Conservation (phyloP, 192 early-diverging fungal genomes). For the Jimgerdemannia flammicorona region DNA sequence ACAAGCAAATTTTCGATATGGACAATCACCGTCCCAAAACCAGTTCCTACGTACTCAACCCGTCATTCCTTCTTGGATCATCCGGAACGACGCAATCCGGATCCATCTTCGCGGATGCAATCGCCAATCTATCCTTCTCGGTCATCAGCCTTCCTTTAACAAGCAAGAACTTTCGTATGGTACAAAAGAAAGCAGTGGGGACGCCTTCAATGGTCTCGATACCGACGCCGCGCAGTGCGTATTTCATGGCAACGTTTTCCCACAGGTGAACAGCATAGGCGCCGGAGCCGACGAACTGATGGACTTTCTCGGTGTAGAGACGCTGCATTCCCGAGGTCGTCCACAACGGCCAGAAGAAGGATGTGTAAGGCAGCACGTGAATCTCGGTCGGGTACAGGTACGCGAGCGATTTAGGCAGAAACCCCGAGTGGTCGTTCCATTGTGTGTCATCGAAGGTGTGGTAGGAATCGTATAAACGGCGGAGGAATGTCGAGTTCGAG, state of each 20-base stretch:
- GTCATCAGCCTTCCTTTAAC: not conserved
- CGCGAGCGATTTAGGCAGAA: not conserved
- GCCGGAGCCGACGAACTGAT: not conserved
- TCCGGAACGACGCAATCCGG: not conserved
- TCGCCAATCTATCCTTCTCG: not conserved
- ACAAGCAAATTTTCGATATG: not conserved
- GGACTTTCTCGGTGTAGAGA: not conserved
- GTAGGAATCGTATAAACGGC: not conserved
- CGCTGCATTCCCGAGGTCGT: not conserved
- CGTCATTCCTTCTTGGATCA: not conserved
- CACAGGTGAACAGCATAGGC: not conserved
- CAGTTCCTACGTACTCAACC: not conserved
- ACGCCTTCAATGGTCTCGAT: not conserved
- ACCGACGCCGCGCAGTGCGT: not conserved
- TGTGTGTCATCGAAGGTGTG: not conserved
- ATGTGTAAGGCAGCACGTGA: not conserved
- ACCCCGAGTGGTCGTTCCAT: not conserved
- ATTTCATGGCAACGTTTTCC: constrained; percentile 1
- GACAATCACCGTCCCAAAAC: not conserved
- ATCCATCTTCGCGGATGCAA: not conserved
- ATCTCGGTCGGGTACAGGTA: not conserved
- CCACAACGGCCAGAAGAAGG: constrained; percentile 4
- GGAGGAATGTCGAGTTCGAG: not conserved
- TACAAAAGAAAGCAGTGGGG: not conserved
- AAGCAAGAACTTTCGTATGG: not conserved